Evolutionary conservation across 2,329 filamentous ascomycete genomes (phyloP), one percentile per base, ranked within the genome.

Genomic region (Talaromyces sp.): DNA sequence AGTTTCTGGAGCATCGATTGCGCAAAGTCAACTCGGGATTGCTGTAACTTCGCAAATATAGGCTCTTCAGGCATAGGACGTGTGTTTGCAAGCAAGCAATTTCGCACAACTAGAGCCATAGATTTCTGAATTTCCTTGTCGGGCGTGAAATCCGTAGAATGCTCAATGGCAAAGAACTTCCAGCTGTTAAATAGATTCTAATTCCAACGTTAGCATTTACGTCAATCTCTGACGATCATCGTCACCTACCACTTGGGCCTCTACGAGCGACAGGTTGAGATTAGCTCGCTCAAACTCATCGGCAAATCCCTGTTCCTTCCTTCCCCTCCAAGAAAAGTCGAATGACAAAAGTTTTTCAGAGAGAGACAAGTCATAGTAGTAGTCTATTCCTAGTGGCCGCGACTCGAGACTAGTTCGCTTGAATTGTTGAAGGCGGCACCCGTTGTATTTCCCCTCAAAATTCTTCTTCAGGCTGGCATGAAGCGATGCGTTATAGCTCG

Each of bases 211-310:
- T 66, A 62, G 61, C 25, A 19, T 13, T 25, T 15, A 27, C 53
- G 66, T 67, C 52, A 47, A 56, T 61, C 44, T 59, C 49, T 33
- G 32, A 57, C 1, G 30, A 28, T 42, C 39, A 47, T 56, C 9
- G 19, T 42, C 32, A 73, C 88, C 77, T 81, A 91, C 88, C 66
- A 95, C 88, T 78, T 99, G 92, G 27, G 93, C 91, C 73, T 98
- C 92, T 36, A 99, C 92, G 36, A 96, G 81, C 27, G 93, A 96
- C 58, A 99, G 75, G 74, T 99, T 98, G 64, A 89, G 80, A 73
- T 99, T 99, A 49, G 93, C 95, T 63, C 87, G 87, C 69, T 88
- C 85, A 76, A 99, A 88, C 72, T 99, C 95, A 55, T 85, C 84
- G 64, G 85, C 84, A 76, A 96, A 96, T 0, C 93, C 93, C 68